Base-by-base conservation (phyloP, 2,329 filamentous ascomycete species). In the Trichoderma brevicompactum region DNA sequence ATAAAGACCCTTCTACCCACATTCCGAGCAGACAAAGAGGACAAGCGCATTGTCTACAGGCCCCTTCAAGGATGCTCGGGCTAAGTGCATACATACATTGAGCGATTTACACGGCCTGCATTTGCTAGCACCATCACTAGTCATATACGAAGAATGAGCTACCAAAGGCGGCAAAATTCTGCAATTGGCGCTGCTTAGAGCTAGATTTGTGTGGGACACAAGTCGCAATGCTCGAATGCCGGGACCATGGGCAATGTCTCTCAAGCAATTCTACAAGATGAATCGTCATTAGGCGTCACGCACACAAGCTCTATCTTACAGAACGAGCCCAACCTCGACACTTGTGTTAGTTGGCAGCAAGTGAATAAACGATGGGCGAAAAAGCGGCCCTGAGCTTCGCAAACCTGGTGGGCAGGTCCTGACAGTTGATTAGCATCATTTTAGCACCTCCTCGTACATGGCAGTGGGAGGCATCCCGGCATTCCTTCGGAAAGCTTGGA, bases 41-140 rank as follows among this genome's bases (percentile, higher is more conserved):
- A 53, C 12, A 44, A 32, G 48, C 59, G 36, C 59, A 52, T 44
- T 44, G 59, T 53, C 38, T 36, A 10, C n/a, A 28, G 23, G 5
- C 43, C 19, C 40, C 44, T 52, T 36, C 38, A 15, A 53, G 41
- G 48, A 62, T 53, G 38, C 48, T 34, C 34, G 59, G 48, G 41
- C 28, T 44, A 34, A 12, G 58, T 40, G 23, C 23, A 28, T 28
- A 28, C 23, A 62, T n/a, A 15, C 60, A 28, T 38, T 63, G 60
- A 63, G 60, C 60, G 60, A 63, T 63, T 63, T 63, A 63, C 60
- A 46, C 32, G 40, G n/a, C 60, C 40, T 53, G 49, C 40, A 44
- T 54, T 46, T 52, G 49, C 40, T 63, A 54, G 40, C 3, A 54
- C 40, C 28, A 53, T 34, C 54, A 17, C 59, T 54, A 63, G 48